Evolutionary conservation across 2,329 filamentous ascomycete species (phyloP).

Genomic region (Colletotrichum higginsianum): DNA sequence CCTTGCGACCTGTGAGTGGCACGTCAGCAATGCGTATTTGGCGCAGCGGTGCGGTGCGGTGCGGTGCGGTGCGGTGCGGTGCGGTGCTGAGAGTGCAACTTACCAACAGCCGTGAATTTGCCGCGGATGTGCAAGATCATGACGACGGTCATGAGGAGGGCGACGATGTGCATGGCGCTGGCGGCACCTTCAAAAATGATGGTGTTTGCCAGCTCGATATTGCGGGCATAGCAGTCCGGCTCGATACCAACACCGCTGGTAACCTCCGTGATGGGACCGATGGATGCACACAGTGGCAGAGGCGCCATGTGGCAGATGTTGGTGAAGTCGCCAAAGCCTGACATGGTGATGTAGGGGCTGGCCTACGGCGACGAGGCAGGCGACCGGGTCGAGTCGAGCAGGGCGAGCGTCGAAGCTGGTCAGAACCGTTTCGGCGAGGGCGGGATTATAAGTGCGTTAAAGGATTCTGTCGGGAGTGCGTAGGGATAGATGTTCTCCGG

Average conservation of each 20-base stretch:
- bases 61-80: background rate
- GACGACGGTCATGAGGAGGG: slow-evolving; percentile 91
- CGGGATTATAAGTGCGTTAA: background rate
- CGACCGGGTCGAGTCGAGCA: background rate
- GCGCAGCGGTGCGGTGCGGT: background rate
- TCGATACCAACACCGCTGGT: slow-evolving; percentile 83
- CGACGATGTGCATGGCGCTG: slow-evolving; percentile 91
- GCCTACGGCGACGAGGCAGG: slow-evolving; percentile 22
- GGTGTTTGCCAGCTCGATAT: slow-evolving; percentile 96
- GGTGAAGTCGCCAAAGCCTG: slow-evolving; percentile 94
- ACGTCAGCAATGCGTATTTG: background rate
- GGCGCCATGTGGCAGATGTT: slow-evolving; percentile 87
- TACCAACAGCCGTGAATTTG: slow-evolving; percentile 98
- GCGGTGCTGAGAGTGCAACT: slow-evolving; percentile 50
- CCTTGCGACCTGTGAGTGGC: slow-evolving; percentile 67
- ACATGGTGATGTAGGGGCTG: slow-evolving; percentile 61
- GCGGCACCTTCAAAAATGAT: slow-evolving; percentile 97
- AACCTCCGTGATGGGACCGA: slow-evolving; percentile 81
- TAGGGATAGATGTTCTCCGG: background rate
- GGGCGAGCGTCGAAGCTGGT: background rate
- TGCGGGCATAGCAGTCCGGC: slow-evolving; percentile 91
- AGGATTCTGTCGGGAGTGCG: background rate
- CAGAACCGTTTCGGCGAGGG: background rate
- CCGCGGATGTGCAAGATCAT: slow-evolving; percentile 98
- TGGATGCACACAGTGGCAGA: slow-evolving; percentile 87